phyloP scores from a whole-genome alignment of 2,329 filamentous ascomycete species.

The Beauveria asiatica region DNA sequence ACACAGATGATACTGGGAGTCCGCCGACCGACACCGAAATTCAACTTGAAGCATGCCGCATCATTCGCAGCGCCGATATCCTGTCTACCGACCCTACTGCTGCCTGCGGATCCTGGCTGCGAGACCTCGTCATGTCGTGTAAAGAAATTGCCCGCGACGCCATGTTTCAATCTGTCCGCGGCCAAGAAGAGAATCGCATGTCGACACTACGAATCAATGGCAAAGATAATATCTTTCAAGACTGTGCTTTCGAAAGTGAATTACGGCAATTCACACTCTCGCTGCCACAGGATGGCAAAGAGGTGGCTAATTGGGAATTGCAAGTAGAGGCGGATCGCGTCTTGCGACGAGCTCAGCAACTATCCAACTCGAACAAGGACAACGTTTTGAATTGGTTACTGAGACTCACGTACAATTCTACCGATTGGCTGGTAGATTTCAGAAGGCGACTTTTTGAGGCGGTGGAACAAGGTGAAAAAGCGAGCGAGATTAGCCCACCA shows the following conservation, averaged over 20 bases:
- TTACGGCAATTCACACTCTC: conserved; percentile 45
- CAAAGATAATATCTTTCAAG: conserved; percentile 48
- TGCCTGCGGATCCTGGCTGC: conserved; percentile 42
- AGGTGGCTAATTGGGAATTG: conserved; percentile 50
- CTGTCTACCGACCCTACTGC: conserved; percentile 31
- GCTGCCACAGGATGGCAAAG: conserved; percentile 44
- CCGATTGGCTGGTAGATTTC: conserved; percentile 47
- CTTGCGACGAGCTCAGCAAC: conserved; percentile 45
- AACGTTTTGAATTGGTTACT: conserved; percentile 47
- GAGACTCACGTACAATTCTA: conserved; percentile 39
- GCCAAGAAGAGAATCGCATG: conserved; percentile 33
- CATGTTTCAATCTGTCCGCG: conserved; percentile 38
- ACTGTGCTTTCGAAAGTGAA: conserved; percentile 45
- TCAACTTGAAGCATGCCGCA: conserved; percentile 46
- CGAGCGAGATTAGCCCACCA: not conserved
- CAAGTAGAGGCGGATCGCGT: conserved; percentile 51
- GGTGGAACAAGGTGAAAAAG: not conserved
- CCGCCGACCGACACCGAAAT: conserved; percentile 43
- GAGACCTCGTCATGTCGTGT: conserved; percentile 47
- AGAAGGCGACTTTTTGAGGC: conserved; percentile 37
- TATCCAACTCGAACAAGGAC: conserved; percentile 39
- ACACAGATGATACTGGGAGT: conserved; percentile 31
- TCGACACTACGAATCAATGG: conserved; percentile 45
- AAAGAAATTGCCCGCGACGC: conserved; percentile 34
- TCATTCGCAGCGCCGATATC: conserved; percentile 48